Evolutionary conservation across 352 stramenopile genomes (phyloP).

Genomic region (Phytophthora pseudosyringae): DNA sequence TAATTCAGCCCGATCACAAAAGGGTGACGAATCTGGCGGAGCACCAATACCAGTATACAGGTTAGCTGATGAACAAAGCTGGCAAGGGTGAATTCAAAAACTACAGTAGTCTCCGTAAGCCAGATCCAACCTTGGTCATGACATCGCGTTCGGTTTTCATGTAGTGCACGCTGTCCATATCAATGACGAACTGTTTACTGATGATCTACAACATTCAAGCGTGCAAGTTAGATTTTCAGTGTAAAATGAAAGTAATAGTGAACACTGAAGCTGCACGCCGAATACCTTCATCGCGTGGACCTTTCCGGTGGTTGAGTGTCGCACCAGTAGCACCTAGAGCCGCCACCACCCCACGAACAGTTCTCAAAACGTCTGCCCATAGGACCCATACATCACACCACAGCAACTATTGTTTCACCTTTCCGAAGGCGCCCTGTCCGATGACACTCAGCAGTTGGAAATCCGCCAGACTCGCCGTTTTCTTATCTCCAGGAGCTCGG

Average conservation of each 20-base stretch:
- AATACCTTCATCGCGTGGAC: constrained; percentile 86
- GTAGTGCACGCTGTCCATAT: constrained; percentile 80
- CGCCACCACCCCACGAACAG: neutral
- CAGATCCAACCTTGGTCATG: constrained; percentile 71
- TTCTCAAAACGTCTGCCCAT: neutral
- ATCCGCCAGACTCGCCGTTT: constrained; percentile 87
- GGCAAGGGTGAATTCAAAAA: neutral
- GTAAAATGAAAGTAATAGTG: neutral
- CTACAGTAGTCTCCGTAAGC: neutral
- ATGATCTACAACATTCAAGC: constrained; percentile 65
- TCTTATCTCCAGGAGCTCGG: constrained; percentile 36
- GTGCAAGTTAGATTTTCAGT: neutral
- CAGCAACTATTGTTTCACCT: constrained; percentile 27
- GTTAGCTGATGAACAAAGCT: neutral
- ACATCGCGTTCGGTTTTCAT: constrained; percentile 87
- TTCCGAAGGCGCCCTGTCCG: constrained; percentile 80
- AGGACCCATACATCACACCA: neutral
- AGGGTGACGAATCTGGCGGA: constrained; percentile 71
- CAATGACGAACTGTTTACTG: constrained; percentile 83
- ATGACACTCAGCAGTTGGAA: constrained; percentile 99
- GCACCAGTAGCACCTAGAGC: constrained; percentile 73
- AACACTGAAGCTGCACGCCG: neutral
- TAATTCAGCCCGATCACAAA: constrained; percentile 84
- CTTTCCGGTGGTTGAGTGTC: constrained; percentile 56
- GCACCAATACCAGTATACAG: neutral